Evolutionary conservation across 2,329 filamentous ascomycete genomes (phyloP).

Genomic region (Penicillium sumatraense): DNA sequence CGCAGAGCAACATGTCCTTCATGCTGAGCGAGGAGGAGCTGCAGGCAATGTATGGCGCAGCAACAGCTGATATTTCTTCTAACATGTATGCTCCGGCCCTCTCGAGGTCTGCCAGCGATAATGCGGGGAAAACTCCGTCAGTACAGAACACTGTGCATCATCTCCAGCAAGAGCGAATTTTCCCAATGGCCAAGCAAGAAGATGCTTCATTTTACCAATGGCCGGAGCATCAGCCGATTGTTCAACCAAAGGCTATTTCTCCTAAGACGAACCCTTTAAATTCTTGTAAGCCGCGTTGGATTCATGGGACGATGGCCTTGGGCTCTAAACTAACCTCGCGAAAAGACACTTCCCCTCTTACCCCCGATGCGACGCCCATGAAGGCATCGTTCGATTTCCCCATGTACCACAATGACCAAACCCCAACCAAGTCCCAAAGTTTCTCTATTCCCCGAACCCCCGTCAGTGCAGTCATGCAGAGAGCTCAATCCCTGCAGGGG

Average conservation of each 20-base stretch:
- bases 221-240: slow-evolving; percentile 40
- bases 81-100: slow-evolving; percentile 22
- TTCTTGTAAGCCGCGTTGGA: slow-evolving; percentile 25
- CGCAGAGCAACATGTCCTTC: slow-evolving; percentile 37
- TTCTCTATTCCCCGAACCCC: slow-evolving; percentile 37
- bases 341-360: slow-evolving; percentile 57
- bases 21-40: slow-evolving; percentile 38
- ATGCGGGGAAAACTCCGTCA: slow-evolving; percentile 24
- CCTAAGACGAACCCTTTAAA: slow-evolving; percentile 60
- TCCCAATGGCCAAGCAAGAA: slow-evolving; percentile 24
- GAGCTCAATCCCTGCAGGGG: slow-evolving; percentile 54
- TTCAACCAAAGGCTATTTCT: slow-evolving; percentile 42
- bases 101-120: slow-evolving; percentile 27
- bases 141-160: slow-evolving; percentile 31
- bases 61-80: slow-evolving; percentile 30
- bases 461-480: slow-evolving; percentile 48
- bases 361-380: slow-evolving; percentile 67
- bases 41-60: slow-evolving; percentile 31
- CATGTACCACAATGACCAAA: slow-evolving; percentile 45
- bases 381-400: slow-evolving; percentile 44
- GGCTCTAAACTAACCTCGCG: background rate
- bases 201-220: slow-evolving; percentile 28
- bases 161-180: slow-evolving; percentile 37
- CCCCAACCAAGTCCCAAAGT: slow-evolving; percentile 45
- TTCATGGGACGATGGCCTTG: too few relatives aligned